Base-by-base conservation (phyloP, 208 protist genomes). In the Trypanosoma grayi region DNA sequence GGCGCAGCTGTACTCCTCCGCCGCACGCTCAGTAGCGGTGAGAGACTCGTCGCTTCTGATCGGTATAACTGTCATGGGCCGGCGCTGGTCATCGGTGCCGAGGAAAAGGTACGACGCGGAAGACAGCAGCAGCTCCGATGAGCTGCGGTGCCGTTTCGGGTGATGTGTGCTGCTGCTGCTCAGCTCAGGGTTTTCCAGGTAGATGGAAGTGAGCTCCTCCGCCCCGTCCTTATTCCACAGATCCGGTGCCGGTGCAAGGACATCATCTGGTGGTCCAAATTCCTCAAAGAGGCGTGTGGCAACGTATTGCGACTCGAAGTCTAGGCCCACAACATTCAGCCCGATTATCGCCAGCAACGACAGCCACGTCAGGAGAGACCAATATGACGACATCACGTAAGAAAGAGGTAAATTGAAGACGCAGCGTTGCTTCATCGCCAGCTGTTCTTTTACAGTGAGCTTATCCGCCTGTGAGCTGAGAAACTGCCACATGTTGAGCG, bases 401-500 rank as follows among this genome's bases (percentile, higher is more conserved):
- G 85, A 73, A 48, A 95, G 71, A 1, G 89, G 89, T 30, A 95
- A 58, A 34, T 93, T 95, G 48, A 79, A 70, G 50, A 81, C 56
- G 51, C 89, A 95, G 24, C 89, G 85, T 70, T 85, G 77, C 69
- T 88, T 85, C 72, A 95, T 75, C 51, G 77, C n/a, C 24, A 90
- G 50, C 33, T 71, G 78, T 69, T 95, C 83, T 45, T 71, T 81
- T 31, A 87, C 44, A 1, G 77, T 75, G 25, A 95, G 75, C 65
- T 95, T 95, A 40, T 87, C 70, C n/a, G 83, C 70, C 52, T 95
- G 89, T 6, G 85, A 83, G 73, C 59, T 87, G 24, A 95, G 72
- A 56, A 95, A 93, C 34, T 81, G 76, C 82, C 86, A 93, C 85
- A 93, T 91, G 53, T 95, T 91, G 61, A 92, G 71, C 57, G 84